phyloP scores from a whole-genome alignment of 2,329 filamentous ascomycete species.

The Aspergillus sp. region DNA sequence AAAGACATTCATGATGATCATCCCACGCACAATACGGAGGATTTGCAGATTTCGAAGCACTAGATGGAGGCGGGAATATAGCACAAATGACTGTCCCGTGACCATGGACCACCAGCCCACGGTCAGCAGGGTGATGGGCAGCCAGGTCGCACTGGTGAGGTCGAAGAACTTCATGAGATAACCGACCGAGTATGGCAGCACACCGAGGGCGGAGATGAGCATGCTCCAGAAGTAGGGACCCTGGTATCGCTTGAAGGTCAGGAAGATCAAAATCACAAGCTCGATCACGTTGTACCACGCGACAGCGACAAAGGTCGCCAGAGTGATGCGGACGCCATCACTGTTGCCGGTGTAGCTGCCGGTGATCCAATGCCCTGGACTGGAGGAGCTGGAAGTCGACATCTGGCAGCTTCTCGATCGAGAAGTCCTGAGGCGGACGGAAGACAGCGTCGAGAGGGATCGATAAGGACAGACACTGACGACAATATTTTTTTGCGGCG shows the following conservation, averaged over 20 bases:
- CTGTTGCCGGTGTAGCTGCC: conserved; percentile 21
- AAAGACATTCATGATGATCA: conserved; percentile 54
- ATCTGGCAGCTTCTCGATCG: conserved; percentile 4
- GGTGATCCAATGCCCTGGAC: conserved; percentile 23
- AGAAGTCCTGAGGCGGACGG: too few relatives aligned
- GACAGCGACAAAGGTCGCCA: conserved; percentile 22
- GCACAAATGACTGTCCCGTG: conserved; percentile 54
- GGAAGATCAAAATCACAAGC: conserved; percentile 42
- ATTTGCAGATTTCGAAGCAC: conserved; percentile 45
- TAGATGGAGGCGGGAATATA: conserved; percentile 57
- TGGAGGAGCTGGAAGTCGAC: conserved; percentile 19
- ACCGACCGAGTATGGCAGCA: conserved; percentile 38
- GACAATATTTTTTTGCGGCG: too few relatives aligned
- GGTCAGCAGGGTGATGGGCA: conserved; percentile 33
- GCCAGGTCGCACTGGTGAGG: conserved; percentile 16
- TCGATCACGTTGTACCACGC: conserved; percentile 36
- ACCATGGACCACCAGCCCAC: conserved; percentile 56
- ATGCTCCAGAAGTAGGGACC: conserved; percentile 50
- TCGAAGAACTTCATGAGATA: conserved; percentile 23
- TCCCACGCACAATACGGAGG: conserved; percentile 46
- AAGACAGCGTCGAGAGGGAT: too few relatives aligned
- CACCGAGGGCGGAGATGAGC: conserved; percentile 38
- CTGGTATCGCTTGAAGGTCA: conserved; percentile 44
- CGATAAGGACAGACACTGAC: too few relatives aligned
- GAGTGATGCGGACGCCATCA: conserved; percentile 21